Evolutionary conservation across 345 rosid species (phyloP), one percentile per base, ranked within the genome.

Genomic region (Raphanus raphanistrum): DNA sequence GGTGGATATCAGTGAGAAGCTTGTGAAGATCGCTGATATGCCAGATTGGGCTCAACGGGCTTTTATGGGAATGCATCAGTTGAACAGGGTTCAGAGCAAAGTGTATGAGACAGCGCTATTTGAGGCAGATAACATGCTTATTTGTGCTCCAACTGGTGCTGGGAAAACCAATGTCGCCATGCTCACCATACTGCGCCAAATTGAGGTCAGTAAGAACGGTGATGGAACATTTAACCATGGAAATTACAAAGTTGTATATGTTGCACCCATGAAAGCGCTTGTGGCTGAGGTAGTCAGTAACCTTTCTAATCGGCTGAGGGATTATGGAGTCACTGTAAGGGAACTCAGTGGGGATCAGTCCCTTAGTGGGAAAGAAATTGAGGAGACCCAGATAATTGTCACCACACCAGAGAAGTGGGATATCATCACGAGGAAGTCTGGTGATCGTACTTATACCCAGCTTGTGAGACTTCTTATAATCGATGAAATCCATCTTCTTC

Each of bases 401-500:
- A 92, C 99, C 11, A 95, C 99, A 61, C 98, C 99, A 5, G 99
- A 92, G 85, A 95, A 95, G 77, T 95, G 99, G 99, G 99, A 92
- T 82, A 92, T 95, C 63, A 83, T 95, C 62, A 91, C 99, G 36
- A 89, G 99, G 77, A 95, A 95, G 76, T 92, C 99, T n/a, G 99
- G 98, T 50, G 98, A 95, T 83, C 90, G 99, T n/a, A 92, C 99
- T 25, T 95, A 91, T 73, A 92, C 97, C 0, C 97, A 90, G 84
- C 86, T 92, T 33, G 99, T 92, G 73, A 92, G 86, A 73, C 96
- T 95, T 72, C 90, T 95, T 21, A 92, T 95, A 52, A 87, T 95
- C 25, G 99, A 95, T 76, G 99, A 95, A 79, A 95, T 95, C 71
- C 99, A 95, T 83, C 92, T 95, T 72, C 99, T 95, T 71, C 99